These are phyloP conservation scores for Colletotrichum nymphaeae DNA, from an alignment of 2,329 filamentous ascomycete genomes.

Conservation along the genomic window DNA sequence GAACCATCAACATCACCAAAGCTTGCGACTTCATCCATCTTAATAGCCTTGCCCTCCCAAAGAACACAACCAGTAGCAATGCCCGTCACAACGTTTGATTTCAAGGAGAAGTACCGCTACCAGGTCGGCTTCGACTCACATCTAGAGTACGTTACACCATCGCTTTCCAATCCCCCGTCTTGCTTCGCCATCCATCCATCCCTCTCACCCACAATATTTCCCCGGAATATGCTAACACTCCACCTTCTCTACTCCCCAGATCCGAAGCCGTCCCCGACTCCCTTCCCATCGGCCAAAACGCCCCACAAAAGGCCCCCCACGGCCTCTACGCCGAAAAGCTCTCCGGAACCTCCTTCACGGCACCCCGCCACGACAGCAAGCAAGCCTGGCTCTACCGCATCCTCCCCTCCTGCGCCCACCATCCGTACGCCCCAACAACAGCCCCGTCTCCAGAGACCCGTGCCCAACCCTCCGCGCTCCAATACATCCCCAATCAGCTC, in stretches of 20 bases:
- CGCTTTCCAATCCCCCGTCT: not conserved
- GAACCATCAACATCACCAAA: not conserved
- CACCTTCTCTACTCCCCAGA: constrained; percentile 52
- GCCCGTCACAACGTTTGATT: constrained; percentile 61
- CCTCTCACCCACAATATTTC: not conserved
- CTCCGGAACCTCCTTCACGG: constrained; percentile 78
- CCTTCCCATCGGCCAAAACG: constrained; percentile 81
- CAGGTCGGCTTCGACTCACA: constrained; percentile 83
- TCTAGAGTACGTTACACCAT: constrained; percentile 71
- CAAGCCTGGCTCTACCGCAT: constrained; percentile 81
- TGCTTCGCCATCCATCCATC: too few species aligned
- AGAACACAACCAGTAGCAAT: constrained; percentile 45
- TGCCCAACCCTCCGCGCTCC: constrained; percentile 58
- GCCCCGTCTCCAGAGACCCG: constrained; percentile 37
- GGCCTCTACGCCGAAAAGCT: constrained; percentile 87
- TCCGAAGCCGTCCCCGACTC: constrained; percentile 81
- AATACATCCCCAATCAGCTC: constrained; percentile 84
- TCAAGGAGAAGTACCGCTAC: constrained; percentile 75
- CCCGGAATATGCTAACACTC: not conserved
- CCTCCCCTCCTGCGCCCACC: constrained; percentile 72
- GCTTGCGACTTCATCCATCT: not conserved
- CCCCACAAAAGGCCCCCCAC: constrained; percentile 81
- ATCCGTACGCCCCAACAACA: constrained; percentile 62
- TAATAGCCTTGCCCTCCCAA: too few species aligned
- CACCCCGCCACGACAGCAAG: constrained; percentile 75